Evolutionary conservation across 2,329 filamentous ascomycete species (phyloP), one percentile per base, ranked within the genome.

Genomic region (Epichloe glyceriae): DNA sequence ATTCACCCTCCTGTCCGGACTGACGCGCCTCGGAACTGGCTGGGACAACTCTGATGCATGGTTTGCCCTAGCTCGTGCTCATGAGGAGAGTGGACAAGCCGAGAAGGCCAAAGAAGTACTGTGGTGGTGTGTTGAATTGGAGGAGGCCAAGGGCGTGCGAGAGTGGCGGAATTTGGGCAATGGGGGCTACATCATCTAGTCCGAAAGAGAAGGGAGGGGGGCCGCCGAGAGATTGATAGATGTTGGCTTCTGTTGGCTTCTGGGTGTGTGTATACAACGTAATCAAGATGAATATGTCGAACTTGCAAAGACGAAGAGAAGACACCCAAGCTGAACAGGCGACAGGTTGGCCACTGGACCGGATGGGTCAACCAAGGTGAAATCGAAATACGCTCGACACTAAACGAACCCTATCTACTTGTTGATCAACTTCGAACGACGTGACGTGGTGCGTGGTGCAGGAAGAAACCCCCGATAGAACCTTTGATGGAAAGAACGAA

Each of bases 111-210:
- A 90, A 70, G 86, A 93, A 58, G 88, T 90, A 44, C 75, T 97
- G 6, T 97, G 93, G 93, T 97, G 91, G 89, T 95, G 90, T 60
- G 86, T 98, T 12, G 89, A 96, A 67, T 73, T 98, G 33, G 93
- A 97, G 64, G 91, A 98, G 64, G 82, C 80, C 7, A 81, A 80
- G 56, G 88, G 85, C 0, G 78, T 95, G 46, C 80, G 93, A 52
- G 77, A 79, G 52, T 97, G 91, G 93, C 76, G 73, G 33, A 82
- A 78, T 57, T 75, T 88, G 30, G 82, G 79, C 3, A 74, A 74
- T 47, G 80, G 82, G 19, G 77, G 84, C 19, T 87, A 86, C 67
- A 78, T 86, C 40, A 58, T 70, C 35, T 69, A 59, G 50, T 26
- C 10, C 35, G 35, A 38, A 38, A n/a, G 35, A 14, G 35, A 7